These are phyloP conservation scores for Coniochaeta ligniaria DNA, from an alignment of 2,329 filamentous ascomycete genomes.

Conservation along the genomic window DNA sequence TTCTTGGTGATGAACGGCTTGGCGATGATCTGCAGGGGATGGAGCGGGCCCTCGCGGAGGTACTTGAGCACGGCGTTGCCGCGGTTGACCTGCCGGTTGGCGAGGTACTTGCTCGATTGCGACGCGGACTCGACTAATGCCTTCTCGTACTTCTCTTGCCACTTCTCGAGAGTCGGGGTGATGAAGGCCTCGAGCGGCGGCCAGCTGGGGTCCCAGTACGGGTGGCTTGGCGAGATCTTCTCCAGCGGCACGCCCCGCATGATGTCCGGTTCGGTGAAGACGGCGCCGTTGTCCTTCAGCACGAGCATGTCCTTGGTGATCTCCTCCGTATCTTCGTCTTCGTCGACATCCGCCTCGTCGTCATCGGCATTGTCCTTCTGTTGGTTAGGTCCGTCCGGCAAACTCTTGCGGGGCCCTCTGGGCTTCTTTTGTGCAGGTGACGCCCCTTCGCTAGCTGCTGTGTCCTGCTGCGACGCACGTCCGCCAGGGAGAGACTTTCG, in stretches of 20 bases:
- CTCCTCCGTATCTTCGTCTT: conserved; percentile 17
- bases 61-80: conserved; percentile 46
- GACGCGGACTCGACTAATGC: conserved; percentile 23
- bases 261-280: conserved; percentile 43
- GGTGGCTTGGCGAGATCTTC: conserved; percentile 40
- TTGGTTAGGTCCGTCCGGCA: neutral
- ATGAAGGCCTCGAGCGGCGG: conserved; percentile 34
- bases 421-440: neutral
- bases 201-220: conserved; percentile 52
- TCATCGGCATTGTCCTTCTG: neutral
- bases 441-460: neutral
- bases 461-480: neutral
- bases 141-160: conserved; percentile 38
- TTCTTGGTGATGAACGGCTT: conserved; percentile 41
- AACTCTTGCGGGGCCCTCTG: neutral
- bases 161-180: conserved; percentile 34
- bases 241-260: conserved; percentile 45
- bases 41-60: conserved; percentile 40
- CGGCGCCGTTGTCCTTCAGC: conserved; percentile 39
- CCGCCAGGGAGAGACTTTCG: neutral
- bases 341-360: conserved; percentile 3
- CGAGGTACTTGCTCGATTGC: conserved; percentile 41
- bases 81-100: conserved; percentile 48
- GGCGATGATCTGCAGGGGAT: conserved; percentile 48
- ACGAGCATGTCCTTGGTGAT: conserved; percentile 39